Base-by-base conservation (phyloP, 352 stramenopile species). In the Phytophthora pistaciae region DNA sequence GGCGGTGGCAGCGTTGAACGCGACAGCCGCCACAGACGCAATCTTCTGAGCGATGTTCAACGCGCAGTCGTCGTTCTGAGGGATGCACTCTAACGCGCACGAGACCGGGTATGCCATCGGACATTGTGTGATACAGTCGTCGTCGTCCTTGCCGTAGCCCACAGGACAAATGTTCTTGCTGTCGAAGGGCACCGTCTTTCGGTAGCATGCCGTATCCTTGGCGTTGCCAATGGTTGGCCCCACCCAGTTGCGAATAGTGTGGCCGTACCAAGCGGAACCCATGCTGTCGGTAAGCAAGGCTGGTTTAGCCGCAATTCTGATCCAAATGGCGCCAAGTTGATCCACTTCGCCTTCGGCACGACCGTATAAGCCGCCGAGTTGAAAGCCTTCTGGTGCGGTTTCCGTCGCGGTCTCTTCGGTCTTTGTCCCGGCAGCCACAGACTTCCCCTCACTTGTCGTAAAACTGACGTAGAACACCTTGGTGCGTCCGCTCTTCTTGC, bases 111-210 rank as follows among this genome's bases (percentile, higher is more conserved):
- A 91, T 46, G 89, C 73, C 18, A 90, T 40, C 1, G 84, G 84
- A 31, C 84, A 91, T 64, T 89, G 70, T 8, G 82, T 77, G 79
- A 82, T 88, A 69, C 83, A 91, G 7, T 79, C 84, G 11, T 68
- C 76, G 54, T 87, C 55, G 3, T 82, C 79, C 60, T 88, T 82
- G 38, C 72, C 82, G 33, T 79, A 64, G 64, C 60, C 74, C 9
- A 60, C 40, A 11, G 74, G 68, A 52, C 79, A 87, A 0, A 64
- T 52, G 42, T 72, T 83, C 77, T 48, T 77, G 69, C 21, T 61
- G 56, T 23, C 66, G 63, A 56, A 76, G 75, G 2, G 49, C 21
- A 72, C 62, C 2, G 68, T 79, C 54, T 81, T 80, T 18, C 79
- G 74, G 27, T 66, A 66, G 33, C 60, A 66, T 3, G 60, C 60